These are phyloP conservation scores for Pleurotus tuoliensis DNA, from an alignment of 768 basidiomycete genomes.

Conservation along the genomic window DNA sequence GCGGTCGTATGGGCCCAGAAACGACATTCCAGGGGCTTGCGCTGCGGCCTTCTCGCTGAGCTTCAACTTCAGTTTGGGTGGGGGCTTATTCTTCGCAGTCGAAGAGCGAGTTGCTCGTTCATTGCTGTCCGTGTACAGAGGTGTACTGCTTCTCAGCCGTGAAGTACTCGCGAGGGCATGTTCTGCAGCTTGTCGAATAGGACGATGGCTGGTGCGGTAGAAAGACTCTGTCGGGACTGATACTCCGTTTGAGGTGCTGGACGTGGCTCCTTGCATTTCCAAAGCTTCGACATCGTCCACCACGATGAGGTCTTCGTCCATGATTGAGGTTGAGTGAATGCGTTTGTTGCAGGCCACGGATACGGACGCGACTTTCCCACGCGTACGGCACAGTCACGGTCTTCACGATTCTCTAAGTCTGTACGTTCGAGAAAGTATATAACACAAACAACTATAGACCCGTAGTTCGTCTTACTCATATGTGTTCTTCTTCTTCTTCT, in stretches of 20 bases:
- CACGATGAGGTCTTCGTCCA: slow-evolving; percentile 62
- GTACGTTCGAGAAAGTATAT: too few relatives aligned
- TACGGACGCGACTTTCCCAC: too few relatives aligned
- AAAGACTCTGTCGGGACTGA: slow-evolving; percentile 11
- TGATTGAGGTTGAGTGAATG: slow-evolving; percentile 16
- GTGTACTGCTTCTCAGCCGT: slow-evolving; percentile 12
- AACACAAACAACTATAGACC: too few relatives aligned
- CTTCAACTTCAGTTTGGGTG: slow-evolving; percentile 86
- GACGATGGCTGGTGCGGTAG: slow-evolving; percentile 23
- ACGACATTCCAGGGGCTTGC: slow-evolving; percentile 82
- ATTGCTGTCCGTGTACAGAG: slow-evolving; percentile 24
- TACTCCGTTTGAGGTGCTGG: slow-evolving; percentile 18
- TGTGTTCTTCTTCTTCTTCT: background rate
- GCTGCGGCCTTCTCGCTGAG: slow-evolving; percentile 79
- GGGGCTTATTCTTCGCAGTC: slow-evolving; percentile 40
- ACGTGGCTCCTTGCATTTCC: slow-evolving; percentile 30
- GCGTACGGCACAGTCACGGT: too few relatives aligned
- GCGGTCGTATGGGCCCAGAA: slow-evolving; percentile 87
- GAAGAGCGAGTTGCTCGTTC: slow-evolving; percentile 62
- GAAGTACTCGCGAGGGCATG: slow-evolving; percentile 10
- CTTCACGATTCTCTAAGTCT: too few relatives aligned
- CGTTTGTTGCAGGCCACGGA: background rate
- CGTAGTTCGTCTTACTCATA: background rate
- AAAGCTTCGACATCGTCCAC: slow-evolving; percentile 52
- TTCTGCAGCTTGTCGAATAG: slow-evolving; percentile 12